Evolutionary conservation across 805 yeast species (phyloP).

Genomic region (Allodekkera sacchari): DNA sequence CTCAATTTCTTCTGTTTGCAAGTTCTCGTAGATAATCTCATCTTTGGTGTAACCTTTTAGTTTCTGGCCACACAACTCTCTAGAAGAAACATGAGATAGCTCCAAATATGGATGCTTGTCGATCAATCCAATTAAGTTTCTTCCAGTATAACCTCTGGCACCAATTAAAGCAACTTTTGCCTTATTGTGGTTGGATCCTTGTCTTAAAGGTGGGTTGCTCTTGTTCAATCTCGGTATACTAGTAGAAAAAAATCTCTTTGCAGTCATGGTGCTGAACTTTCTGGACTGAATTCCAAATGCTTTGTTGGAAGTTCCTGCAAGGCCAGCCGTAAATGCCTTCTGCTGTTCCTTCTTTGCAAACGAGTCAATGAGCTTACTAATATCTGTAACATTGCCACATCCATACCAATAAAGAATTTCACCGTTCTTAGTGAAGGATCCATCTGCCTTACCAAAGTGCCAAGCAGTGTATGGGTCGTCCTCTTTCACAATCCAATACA

Average conservation of each 20-base stretch:
- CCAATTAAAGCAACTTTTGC: conserved; percentile 90
- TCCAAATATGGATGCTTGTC: conserved; percentile 85
- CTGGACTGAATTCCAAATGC: no score
- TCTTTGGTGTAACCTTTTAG: conserved; percentile 81
- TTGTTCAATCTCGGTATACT: conserved; percentile 2
- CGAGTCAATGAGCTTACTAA: conserved; percentile 52
- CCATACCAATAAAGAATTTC: conserved; percentile 95
- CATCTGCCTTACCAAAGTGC: conserved; percentile 90
- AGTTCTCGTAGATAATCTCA: conserved; percentile 72
- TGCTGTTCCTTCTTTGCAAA: conserved; percentile 38
- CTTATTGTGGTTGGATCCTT: conserved; percentile 51
- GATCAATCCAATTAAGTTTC: conserved; percentile 79
- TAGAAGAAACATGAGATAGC: conserved; percentile 87
- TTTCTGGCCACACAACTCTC: conserved; percentile 85
- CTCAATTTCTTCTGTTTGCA: conserved; percentile 80
- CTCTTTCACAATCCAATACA: conserved; percentile 88
- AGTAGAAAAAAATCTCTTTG: conserved; percentile 9
- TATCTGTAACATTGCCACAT: conserved; percentile 51
- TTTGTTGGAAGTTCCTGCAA: no score
- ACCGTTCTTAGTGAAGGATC: conserved; percentile 86
- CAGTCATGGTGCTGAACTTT: conserved; percentile 20
- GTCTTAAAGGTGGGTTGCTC: conserved; percentile 55
- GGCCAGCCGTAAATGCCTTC: no score
- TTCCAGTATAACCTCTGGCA: conserved; percentile 97
- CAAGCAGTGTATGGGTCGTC: conserved; percentile 86